Evolutionary conservation across 2,329 filamentous ascomycete species (phyloP).

Genomic region (Monosporascus ibericus): DNA sequence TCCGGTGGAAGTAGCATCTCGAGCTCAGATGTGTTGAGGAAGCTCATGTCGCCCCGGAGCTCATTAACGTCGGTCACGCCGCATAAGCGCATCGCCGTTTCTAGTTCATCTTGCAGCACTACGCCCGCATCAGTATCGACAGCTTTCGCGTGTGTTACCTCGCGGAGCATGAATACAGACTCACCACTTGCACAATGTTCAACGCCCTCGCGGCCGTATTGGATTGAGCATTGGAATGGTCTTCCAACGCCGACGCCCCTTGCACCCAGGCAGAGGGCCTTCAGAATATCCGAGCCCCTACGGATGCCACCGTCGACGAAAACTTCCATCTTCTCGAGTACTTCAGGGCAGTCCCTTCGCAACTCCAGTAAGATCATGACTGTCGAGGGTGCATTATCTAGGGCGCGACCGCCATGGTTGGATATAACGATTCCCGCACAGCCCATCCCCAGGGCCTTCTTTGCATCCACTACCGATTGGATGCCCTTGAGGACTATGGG

Average conservation of each 20-base stretch:
- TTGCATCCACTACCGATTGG: slow-evolving; percentile 60
- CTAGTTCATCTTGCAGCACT: slow-evolving; percentile 1
- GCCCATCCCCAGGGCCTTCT: slow-evolving; percentile 50
- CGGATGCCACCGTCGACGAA: slow-evolving; percentile 60
- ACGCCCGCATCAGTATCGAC: neutral
- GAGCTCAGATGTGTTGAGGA: slow-evolving; percentile 3
- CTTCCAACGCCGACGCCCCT: slow-evolving; percentile 58
- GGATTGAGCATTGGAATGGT: slow-evolving; percentile 53
- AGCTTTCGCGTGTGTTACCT: no score
- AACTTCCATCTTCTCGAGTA: slow-evolving; percentile 56
- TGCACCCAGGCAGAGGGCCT: slow-evolving; percentile 59
- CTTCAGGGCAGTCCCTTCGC: slow-evolving; percentile 51
- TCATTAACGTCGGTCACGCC: neutral
- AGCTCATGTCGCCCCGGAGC: slow-evolving; percentile 3
- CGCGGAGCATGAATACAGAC: slow-evolving; percentile 16
- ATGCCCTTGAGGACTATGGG: slow-evolving; percentile 64
- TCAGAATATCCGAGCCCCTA: slow-evolving; percentile 62
- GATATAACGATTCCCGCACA: slow-evolving; percentile 63
- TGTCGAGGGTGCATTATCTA: slow-evolving; percentile 45
- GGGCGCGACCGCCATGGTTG: slow-evolving; percentile 62
- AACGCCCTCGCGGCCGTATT: slow-evolving; percentile 55
- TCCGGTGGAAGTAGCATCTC: slow-evolving; percentile 1
- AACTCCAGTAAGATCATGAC: slow-evolving; percentile 58
- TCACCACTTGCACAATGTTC: slow-evolving; percentile 46
- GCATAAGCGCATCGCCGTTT: neutral